Percentiles rank a stretch among this genome's conserved stretches.
Evolutionary conservation across 495 filamentous ascomycete genomes (phyloP).

Genomic region (Podospora pseudoanserina): DNA sequence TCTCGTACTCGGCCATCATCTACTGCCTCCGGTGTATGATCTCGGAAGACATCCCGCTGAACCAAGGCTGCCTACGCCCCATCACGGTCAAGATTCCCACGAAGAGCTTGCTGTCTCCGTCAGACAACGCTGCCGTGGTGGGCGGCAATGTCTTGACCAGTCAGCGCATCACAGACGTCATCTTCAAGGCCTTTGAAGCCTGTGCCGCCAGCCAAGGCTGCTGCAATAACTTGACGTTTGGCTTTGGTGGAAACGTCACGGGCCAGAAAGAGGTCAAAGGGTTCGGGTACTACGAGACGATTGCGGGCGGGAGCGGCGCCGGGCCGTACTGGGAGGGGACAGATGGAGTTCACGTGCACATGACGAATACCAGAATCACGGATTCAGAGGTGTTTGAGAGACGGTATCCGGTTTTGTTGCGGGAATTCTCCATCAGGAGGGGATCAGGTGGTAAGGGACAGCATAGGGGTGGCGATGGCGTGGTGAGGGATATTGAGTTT

Average conservation of each 20-base stretch:
- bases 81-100: conserved; percentile 82
- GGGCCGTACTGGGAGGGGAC: conserved; percentile 86
- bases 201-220: conserved; percentile 89
- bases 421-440: conserved; percentile 72
- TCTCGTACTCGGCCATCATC: conserved; percentile 94
- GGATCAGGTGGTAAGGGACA: conserved; percentile 69
- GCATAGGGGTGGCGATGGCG: conserved; percentile 83
- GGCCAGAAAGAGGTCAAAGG: conserved; percentile 60
- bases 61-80: conserved; percentile 90
- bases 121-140: conserved; percentile 84
- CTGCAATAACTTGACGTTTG: conserved; percentile 87
- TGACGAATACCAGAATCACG: conserved; percentile 99
- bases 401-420: conserved; percentile 81
- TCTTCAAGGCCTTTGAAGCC: conserved; percentile 83
- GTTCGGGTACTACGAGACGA: conserved; percentile 98
- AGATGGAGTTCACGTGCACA: conserved; percentile 88
- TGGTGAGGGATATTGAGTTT: conserved; percentile 93
- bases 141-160: conserved; percentile 91
- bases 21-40: conserved; percentile 94
- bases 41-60: conserved; percentile 88
- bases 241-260: conserved; percentile 75
- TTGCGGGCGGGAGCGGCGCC: conserved; percentile 87
- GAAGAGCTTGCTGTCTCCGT: conserved; percentile 79
- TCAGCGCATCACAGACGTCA: conserved; percentile 91
- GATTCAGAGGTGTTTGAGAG: conserved; percentile 95